Conservation (phyloP, 805 yeast genomes). For the Grigorovia jiainica region DNA sequence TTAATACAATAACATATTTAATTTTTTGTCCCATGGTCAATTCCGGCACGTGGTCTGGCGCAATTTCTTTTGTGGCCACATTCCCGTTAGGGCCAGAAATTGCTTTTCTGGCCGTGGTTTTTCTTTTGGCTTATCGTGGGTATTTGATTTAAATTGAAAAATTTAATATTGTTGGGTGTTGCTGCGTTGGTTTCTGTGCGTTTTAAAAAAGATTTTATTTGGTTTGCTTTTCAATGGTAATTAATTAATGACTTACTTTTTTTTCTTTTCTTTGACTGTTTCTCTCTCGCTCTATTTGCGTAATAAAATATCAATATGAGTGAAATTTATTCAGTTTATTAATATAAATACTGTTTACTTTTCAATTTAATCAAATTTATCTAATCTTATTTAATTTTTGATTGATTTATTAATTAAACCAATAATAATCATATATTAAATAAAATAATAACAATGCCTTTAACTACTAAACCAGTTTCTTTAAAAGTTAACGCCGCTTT, state of each 20-base stretch:
- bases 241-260: neutral
- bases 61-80: neutral
- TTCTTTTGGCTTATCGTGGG: no score
- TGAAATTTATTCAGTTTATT: neutral
- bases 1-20: no score
- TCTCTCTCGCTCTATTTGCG: no score
- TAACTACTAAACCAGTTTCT: conserved; percentile 24
- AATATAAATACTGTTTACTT: neutral
- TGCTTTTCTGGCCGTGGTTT: neutral
- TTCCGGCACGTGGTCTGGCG: no score
- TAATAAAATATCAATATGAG: no score
- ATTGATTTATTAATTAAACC: neutral
- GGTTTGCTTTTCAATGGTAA: no score
- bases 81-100: neutral
- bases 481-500: conserved; percentile 40
- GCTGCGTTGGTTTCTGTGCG: neutral
- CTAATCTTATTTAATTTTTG: neutral
- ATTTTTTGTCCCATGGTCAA: neutral
- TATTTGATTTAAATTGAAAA: no score
- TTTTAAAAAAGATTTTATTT: no score
- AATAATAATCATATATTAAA: neutral
- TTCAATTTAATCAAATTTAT: neutral
- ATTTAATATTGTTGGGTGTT: no score
- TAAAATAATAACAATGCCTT: conserved; percentile 15
- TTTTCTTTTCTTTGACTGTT: neutral